Conservation (phyloP, 371 early-diverging fungal genomes). For the Mucor plumbeus region DNA sequence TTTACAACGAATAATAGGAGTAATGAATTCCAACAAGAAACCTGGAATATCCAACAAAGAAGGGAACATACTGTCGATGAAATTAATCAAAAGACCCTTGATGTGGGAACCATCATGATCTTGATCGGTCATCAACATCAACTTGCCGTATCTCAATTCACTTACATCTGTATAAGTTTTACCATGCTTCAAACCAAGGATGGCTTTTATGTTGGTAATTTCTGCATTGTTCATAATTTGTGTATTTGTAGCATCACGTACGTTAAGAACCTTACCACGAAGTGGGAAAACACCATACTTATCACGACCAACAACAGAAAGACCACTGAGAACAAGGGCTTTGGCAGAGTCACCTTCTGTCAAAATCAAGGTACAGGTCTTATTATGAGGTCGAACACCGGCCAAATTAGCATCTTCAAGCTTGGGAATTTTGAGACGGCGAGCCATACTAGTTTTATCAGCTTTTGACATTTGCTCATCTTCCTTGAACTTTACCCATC, state of each 20-base stretch:
- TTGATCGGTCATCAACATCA: slow-evolving; percentile 99
- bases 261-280: slow-evolving; percentile 98
- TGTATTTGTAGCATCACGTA: slow-evolving; percentile 89
- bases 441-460: slow-evolving; percentile 80
- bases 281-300: slow-evolving; percentile 98
- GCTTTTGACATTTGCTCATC: slow-evolving; percentile 91
- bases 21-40: slow-evolving; percentile 98
- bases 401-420: slow-evolving; percentile 99
- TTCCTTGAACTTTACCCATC: slow-evolving; percentile 85
- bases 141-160: slow-evolving; percentile 94
- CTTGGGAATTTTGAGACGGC: slow-evolving; percentile 92
- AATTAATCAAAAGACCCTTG: slow-evolving; percentile 99
- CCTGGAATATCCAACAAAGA: slow-evolving; percentile 93
- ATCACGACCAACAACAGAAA: slow-evolving; percentile 95
- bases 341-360: slow-evolving; percentile 99
- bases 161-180: slow-evolving; percentile 79
- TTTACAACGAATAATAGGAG: slow-evolving; percentile 94
- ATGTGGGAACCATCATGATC: slow-evolving; percentile 99
- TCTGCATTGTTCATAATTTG: slow-evolving; percentile 92
- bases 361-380: slow-evolving; percentile 95
- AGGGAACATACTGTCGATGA: slow-evolving; percentile 98
- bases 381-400: slow-evolving; percentile 76
- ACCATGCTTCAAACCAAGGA: slow-evolving; percentile 96
- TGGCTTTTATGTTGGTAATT: slow-evolving; percentile 93
- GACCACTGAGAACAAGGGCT: slow-evolving; percentile 93